Evolutionary conservation across 2,329 filamentous ascomycete species (phyloP).

Genomic region (Ceratocystis cacaofunesta): DNA sequence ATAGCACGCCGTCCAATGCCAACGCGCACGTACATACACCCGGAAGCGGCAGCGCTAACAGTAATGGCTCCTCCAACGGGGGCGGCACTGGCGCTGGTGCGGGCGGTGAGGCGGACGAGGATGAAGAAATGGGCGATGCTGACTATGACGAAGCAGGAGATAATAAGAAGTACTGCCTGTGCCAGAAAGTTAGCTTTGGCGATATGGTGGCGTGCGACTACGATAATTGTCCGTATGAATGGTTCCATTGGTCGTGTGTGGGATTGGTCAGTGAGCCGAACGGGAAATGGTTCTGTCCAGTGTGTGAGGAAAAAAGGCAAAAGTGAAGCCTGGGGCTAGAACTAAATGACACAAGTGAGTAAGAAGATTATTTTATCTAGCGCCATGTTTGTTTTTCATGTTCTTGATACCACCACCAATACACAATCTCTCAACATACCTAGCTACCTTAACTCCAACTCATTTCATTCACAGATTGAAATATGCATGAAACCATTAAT

Average conservation of each 20-base stretch:
- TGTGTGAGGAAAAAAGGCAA: slow-evolving; percentile 40
- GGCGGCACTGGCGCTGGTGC: slow-evolving; percentile 6
- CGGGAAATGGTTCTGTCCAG: slow-evolving; percentile 53
- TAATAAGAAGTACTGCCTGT: slow-evolving; percentile 71
- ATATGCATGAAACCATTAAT: no score
- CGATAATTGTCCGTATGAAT: slow-evolving; percentile 64
- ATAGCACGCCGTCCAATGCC: slow-evolving; percentile 13
- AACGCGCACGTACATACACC: no score
- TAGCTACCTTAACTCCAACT: no score
- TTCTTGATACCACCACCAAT: background rate
- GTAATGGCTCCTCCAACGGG: slow-evolving; percentile 16
- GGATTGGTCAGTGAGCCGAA: slow-evolving; percentile 53
- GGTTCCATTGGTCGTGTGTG: slow-evolving; percentile 74
- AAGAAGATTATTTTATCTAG: background rate
- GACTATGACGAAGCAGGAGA: slow-evolving; percentile 58
- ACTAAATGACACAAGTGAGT: background rate
- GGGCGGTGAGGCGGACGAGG: slow-evolving; percentile 34
- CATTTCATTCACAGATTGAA: no score
- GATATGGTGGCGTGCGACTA: slow-evolving; percentile 88
- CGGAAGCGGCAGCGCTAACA: background rate
- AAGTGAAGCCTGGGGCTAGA: slow-evolving; percentile 21
- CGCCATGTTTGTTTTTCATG: background rate
- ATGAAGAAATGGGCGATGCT: slow-evolving; percentile 41
- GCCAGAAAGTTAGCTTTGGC: slow-evolving; percentile 69
- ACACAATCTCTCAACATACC: background rate